Percentiles rank a stretch among this genome's conserved stretches.
Evolutionary conservation across 768 basidiomycete genomes (phyloP).

Genomic region (Mycena amicta): DNA sequence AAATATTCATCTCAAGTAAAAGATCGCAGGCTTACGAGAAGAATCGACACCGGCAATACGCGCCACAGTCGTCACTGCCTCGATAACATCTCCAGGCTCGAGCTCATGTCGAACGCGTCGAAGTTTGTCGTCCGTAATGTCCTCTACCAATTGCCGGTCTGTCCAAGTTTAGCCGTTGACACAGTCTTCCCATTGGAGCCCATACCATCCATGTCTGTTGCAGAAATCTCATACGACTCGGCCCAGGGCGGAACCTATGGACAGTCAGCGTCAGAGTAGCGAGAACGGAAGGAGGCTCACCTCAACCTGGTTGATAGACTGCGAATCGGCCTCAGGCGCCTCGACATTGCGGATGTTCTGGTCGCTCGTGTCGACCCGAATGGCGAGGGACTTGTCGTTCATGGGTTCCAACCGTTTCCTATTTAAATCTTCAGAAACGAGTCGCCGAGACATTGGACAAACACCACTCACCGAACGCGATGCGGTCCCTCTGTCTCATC

Average conservation of each 20-base stretch:
- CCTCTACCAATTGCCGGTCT: slow-evolving; percentile 70
- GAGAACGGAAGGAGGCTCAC: background rate
- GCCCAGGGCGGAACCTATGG: slow-evolving; percentile 65
- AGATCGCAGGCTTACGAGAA: slow-evolving; percentile 66
- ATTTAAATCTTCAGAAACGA: background rate
- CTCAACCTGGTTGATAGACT: slow-evolving; percentile 55
- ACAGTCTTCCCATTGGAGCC: background rate
- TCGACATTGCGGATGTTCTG: slow-evolving; percentile 52
- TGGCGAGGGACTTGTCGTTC: slow-evolving; percentile 48
- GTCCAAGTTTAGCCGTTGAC: slow-evolving; percentile 3
- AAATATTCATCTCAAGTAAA: background rate
- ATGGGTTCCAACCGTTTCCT: slow-evolving; percentile 82
- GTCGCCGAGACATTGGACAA: background rate
- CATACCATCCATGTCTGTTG: slow-evolving; percentile 59
- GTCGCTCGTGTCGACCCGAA: slow-evolving; percentile 47
- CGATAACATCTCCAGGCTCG: slow-evolving; percentile 88
- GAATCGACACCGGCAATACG: slow-evolving; percentile 90
- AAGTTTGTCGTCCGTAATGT: slow-evolving; percentile 86
- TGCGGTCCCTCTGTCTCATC: slow-evolving; percentile 94
- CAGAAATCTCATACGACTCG: slow-evolving; percentile 68
- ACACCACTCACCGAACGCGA: slow-evolving; percentile 65
- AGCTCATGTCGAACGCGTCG: slow-evolving; percentile 84
- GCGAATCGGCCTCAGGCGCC: slow-evolving; percentile 52
- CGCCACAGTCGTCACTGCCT: slow-evolving; percentile 84
- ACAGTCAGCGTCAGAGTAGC: background rate